phyloP scores from a whole-genome alignment of 2,329 filamentous ascomycete species.

The Penicillium sp. region DNA sequence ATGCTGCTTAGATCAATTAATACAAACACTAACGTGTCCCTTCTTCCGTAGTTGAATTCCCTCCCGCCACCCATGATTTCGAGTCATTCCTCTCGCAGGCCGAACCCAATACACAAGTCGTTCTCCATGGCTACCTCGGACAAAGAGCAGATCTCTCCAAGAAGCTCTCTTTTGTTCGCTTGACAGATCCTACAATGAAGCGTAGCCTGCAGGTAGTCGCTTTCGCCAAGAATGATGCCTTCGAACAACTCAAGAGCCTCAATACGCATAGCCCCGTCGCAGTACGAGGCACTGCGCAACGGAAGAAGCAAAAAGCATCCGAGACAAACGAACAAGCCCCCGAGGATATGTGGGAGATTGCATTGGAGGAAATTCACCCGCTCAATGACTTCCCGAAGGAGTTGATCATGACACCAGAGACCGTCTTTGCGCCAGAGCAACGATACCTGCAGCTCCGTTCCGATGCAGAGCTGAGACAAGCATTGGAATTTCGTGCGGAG shows the following conservation, averaged over 20 bases:
- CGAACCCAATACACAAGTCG: constrained; percentile 48
- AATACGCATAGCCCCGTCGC: constrained; percentile 59
- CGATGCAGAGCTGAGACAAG: constrained; percentile 66
- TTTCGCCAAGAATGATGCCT: constrained; percentile 39
- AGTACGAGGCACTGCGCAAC: constrained; percentile 54
- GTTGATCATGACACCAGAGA: constrained; percentile 75
- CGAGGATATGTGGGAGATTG: constrained; percentile 60
- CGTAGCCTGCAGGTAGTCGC: constrained; percentile 57
- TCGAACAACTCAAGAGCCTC: constrained; percentile 50
- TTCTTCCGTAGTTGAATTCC: constrained; percentile 49
- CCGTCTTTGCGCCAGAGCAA: constrained; percentile 72
- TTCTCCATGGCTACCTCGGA: constrained; percentile 73
- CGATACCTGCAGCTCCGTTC: constrained; percentile 87
- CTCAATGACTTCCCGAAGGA: constrained; percentile 76
- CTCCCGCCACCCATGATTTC: constrained; percentile 48
- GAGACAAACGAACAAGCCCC: constrained; percentile 30
- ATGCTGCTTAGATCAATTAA: background rate
- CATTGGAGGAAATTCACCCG: constrained; percentile 64
- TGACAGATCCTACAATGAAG: constrained; percentile 51
- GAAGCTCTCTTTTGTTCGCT: constrained; percentile 71
- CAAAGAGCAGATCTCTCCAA: constrained; percentile 69
- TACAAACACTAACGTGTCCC: constrained; percentile 10
- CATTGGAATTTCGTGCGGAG: constrained; percentile 71
- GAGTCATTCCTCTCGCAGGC: constrained; percentile 37
- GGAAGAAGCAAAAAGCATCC: constrained; percentile 40